Evolutionary conservation across 2,329 filamentous ascomycete species (phyloP).

Genomic region (Ceratocystis diversiconidia): DNA sequence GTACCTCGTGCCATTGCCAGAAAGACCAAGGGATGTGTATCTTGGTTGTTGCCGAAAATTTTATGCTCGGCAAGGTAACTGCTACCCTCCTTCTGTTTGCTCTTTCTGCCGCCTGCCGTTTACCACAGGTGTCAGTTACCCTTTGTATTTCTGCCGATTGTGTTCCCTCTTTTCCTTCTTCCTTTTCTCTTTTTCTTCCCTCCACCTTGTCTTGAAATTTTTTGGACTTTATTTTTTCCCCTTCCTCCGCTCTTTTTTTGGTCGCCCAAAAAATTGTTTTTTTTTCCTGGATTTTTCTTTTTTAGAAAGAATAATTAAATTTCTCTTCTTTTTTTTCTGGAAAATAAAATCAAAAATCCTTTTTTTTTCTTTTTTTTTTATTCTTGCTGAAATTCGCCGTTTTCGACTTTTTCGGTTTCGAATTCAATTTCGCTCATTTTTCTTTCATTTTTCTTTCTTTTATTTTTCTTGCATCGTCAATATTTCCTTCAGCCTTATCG

Average conservation of each 20-base stretch:
- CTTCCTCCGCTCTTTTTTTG: slow-evolving; percentile 4
- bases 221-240: slow-evolving; percentile 5
- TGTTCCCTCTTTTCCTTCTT: neutral
- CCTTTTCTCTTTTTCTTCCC: neutral
- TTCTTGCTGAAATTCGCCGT: neutral
- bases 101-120: slow-evolving; percentile 3
- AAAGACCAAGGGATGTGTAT: neutral
- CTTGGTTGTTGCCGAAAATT: neutral
- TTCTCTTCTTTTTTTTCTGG: neutral
- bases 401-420: neutral
- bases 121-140: neutral
- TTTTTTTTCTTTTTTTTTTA: neutral
- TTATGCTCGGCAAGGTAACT: neutral
- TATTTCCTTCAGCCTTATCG: neutral
- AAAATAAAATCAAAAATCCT: neutral
- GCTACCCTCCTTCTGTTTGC: neutral
- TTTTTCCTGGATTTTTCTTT: neutral
- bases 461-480: neutral
- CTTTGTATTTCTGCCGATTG: slow-evolving; percentile 1
- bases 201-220: neutral
- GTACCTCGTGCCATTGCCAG: neutral
- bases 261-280: neutral
- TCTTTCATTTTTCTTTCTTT: neutral
- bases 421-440: neutral
- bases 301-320: neutral